Evolutionary conservation across 495 filamentous ascomycete species (phyloP), one percentile per base, ranked within the genome.

Genomic region (Thermothielavioides terrestris): DNA sequence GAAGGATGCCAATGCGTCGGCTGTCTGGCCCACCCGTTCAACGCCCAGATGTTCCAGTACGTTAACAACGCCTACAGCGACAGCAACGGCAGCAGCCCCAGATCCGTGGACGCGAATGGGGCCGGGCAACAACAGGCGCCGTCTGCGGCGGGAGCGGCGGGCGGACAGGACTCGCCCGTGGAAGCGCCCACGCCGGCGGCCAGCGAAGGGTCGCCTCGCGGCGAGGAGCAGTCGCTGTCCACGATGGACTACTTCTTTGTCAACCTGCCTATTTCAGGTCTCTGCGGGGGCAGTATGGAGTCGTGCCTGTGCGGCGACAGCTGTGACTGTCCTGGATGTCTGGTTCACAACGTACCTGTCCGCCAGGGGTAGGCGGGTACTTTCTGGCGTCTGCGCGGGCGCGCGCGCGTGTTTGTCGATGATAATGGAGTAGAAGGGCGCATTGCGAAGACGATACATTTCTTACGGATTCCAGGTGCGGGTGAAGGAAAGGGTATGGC

Each of bases 1-100:
- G 70, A 82, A 41, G 69, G 70, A 1, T 89, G 85, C 55, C 68
- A 83, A 49, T 89, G 85, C 55, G 56, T 86, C 21, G 83, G 79
- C 18, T 89, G 85, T 57, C 64, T 77, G 20, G 71, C 75, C 31
- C 85, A 89, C 58, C 85, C 85, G 4, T 88, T 79, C 61, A 89
- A 89, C 58, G 67, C 77, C 18, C 75, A 78, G n/a, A 86, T 82
- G n/a, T 69, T 71, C 32, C 70, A 82, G 37, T 83, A 83, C 58
- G 78, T 88, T 28, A 60, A 55, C 32, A 55, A 57, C 6, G 62
- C 62, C 26, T 56, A 64, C 53, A 47, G n/a, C 44, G 50, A 30
- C 30, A 55, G 40, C 39, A 50, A 25, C 15, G 42, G 25, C 32
- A 55, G 32, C 40, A 55, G 52, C 18, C 55, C 49, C 17, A 28